phyloP scores from a whole-genome alignment of 805 yeast genomes.

The Lipomyces spencermartinsiae region DNA sequence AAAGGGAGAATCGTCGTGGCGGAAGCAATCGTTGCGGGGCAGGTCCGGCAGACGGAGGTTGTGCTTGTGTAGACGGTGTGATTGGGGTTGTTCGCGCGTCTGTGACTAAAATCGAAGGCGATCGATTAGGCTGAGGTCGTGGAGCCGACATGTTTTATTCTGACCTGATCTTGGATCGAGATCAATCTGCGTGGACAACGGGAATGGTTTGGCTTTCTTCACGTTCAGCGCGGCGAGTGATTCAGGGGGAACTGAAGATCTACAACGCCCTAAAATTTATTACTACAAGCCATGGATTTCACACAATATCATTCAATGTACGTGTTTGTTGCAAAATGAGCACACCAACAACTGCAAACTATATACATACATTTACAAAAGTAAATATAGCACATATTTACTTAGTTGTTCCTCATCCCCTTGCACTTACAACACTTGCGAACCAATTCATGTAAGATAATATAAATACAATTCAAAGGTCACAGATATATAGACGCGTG shows the following conservation, averaged over 20 bases:
- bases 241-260: no score
- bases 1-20: not conserved
- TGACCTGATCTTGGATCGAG: not conserved
- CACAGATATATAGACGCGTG: not conserved
- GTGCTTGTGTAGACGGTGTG: slow-evolving; percentile 46
- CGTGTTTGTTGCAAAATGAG: not conserved
- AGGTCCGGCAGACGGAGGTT: slow-evolving; percentile 48
- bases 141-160: not conserved
- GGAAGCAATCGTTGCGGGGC: slow-evolving; percentile 41
- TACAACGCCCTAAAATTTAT: no score
- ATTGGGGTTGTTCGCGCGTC: slow-evolving; percentile 65
- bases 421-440: no score
- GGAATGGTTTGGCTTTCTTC: no score
- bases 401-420: not conserved
- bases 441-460: not conserved
- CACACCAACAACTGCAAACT: not conserved
- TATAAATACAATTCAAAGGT: not conserved
- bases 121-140: slow-evolving; percentile 50
- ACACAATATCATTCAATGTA: not conserved
- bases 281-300: no score
- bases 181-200: not conserved
- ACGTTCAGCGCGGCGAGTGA: no score
- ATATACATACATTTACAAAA: not conserved
- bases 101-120: slow-evolving; percentile 93
- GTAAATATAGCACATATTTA: not conserved